Evolutionary conservation across 2,329 filamentous ascomycete genomes (phyloP), one percentile per base, ranked within the genome.

Genomic region (Parafenestella ontariensis): DNA sequence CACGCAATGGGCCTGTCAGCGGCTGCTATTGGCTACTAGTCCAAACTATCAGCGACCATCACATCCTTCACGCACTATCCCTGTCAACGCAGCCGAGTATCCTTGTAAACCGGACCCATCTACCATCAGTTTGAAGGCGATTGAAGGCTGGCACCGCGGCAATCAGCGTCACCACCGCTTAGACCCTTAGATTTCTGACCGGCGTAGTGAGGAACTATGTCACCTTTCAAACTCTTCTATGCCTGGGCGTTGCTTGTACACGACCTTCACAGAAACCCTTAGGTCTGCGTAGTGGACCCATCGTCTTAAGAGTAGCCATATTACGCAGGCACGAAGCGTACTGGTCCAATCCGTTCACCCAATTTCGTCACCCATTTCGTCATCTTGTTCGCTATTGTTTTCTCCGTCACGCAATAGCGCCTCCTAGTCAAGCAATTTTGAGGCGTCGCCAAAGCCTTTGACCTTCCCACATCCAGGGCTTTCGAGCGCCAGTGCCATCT

Each of bases 1-100:
- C 71, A 74, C 71, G 71, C 71, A 70, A 74, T 74, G 52, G 46
- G n/a, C 41, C 48, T 8, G 8, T 28, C 43, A 18, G 21, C 46
- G 43, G n/a, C 34, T 45, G 17, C 46, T 33, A 71, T 73, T 71
- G 71, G 71, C 31, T 46, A 42, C 49, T 47, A 49, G 46, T 45
- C 24, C 46, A 45, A 54, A 41, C 51, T 44, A 54, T 50, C 54
- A 55, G 54, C 53, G 43, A 47, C 59, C 58, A 62, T 60, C 56
- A 59, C 59, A 61, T 53, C 58, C 54, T 64, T 56, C 49, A 48
- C 45, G 59, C 57, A 29, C 39, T 31, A 71, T 64, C 69, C 68
- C 61, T 70, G 68, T 59, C 62, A 52, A 52, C 52, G 51, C 57
- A 62, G 31, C 66, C 60, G 61, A 60, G 49, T 49, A 68, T 55